These are phyloP conservation scores for Claviceps cyperi DNA, from an alignment of 2,329 filamentous ascomycete genomes.

Conservation along the genomic window DNA sequence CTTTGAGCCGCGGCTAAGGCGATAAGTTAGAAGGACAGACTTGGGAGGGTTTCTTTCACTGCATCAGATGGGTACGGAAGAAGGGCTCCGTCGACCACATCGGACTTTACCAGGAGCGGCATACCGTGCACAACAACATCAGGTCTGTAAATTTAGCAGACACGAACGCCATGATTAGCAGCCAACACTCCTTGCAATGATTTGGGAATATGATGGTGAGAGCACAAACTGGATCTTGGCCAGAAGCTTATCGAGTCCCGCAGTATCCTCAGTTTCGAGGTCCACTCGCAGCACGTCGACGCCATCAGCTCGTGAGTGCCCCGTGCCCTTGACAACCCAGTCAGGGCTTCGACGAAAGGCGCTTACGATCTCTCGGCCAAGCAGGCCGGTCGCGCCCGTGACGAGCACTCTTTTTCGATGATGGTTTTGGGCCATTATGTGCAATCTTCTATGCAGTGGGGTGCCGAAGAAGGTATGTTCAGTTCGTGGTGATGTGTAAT, in stretches of 20 bases:
- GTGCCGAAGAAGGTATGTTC: not conserved
- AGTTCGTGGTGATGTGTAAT: not conserved
- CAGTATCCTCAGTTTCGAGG: slow-evolving; percentile 23
- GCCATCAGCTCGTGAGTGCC: slow-evolving; percentile 59
- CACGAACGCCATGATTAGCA: not conserved
- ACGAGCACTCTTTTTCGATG: slow-evolving; percentile 44
- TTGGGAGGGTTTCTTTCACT: not conserved
- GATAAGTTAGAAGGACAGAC: not conserved
- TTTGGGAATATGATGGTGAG: not conserved
- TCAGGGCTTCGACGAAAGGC: slow-evolving; percentile 42
- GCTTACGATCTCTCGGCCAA: slow-evolving; percentile 64
- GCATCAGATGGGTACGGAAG: too few relatives aligned
- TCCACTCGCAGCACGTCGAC: slow-evolving; percentile 50
- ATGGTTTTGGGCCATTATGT: not conserved
- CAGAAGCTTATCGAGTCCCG: slow-evolving; percentile 34
- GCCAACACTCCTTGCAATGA: not conserved
- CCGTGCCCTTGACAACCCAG: slow-evolving; percentile 61
- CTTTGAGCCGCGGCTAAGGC: slow-evolving; percentile 65
- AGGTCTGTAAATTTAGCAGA: slow-evolving; percentile 35
- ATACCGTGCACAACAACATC: slow-evolving; percentile 69
- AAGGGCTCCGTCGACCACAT: too few relatives aligned
- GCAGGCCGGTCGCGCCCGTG: slow-evolving; percentile 72
- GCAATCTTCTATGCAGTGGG: not conserved
- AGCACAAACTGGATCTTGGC: slow-evolving; percentile 38
- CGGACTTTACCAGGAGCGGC: not conserved